Evolutionary conservation across 805 yeast species (phyloP).

Genomic region (Tetrapisispora arboricola): DNA sequence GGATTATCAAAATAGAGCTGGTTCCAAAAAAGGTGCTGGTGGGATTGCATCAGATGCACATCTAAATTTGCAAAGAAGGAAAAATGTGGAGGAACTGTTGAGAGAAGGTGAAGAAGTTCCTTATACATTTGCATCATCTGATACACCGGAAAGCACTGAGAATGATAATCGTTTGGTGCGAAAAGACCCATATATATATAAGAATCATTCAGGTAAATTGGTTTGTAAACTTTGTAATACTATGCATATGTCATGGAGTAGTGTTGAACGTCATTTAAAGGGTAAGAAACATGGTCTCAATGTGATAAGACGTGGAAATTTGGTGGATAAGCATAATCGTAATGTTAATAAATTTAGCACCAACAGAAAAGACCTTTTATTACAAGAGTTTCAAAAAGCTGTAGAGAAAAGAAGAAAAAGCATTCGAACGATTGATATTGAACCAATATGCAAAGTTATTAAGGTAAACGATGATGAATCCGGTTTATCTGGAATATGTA

Average conservation of each 20-base stretch:
- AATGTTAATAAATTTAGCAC: neutral
- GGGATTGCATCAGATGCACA: slow-evolving; percentile 73
- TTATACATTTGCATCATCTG: slow-evolving; percentile 35
- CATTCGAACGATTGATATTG: slow-evolving; percentile 7
- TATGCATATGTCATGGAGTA: slow-evolving; percentile 66
- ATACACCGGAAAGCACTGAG: slow-evolving; percentile 38
- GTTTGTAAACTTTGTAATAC: slow-evolving; percentile 84
- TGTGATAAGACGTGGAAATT: slow-evolving; percentile 49
- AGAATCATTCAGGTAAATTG: slow-evolving; percentile 70
- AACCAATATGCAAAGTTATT: slow-evolving; percentile 58
- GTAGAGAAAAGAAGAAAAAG: slow-evolving; percentile 11
- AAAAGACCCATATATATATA: slow-evolving; percentile 62
- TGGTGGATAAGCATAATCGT: slow-evolving; percentile 12
- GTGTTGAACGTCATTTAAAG: slow-evolving; percentile 73
- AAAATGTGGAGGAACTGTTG: slow-evolving; percentile 54
- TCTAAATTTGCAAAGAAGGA: slow-evolving; percentile 55
- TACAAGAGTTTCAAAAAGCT: slow-evolving; percentile 18
- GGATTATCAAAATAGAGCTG: slow-evolving; percentile 87
- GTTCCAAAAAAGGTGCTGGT: slow-evolving; percentile 85
- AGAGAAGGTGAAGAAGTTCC: slow-evolving; percentile 31
- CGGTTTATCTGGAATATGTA: slow-evolving; percentile 51
- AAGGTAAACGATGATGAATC: slow-evolving; percentile 58
- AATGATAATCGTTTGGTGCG: slow-evolving; percentile 30
- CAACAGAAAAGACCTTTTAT: slow-evolving; percentile 20
- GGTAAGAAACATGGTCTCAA: slow-evolving; percentile 77